Evolutionary conservation across 768 basidiomycete species (phyloP).

Genomic region (Phaffia australis): DNA sequence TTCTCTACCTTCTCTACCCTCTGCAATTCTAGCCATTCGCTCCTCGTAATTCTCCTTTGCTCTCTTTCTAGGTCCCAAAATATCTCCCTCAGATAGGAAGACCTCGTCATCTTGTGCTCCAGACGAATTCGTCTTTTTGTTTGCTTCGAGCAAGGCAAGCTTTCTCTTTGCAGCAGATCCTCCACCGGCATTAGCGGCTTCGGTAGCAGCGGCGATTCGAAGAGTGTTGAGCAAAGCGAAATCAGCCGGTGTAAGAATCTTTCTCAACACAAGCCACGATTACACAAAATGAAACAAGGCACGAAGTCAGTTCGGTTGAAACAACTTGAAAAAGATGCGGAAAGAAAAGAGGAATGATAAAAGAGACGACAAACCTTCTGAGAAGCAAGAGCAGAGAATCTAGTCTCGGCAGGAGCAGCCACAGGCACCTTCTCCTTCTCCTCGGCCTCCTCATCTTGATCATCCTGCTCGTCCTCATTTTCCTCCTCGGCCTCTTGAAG

Average conservation of each 20-base stretch:
- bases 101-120: conserved; percentile 43
- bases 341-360: not conserved
- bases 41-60: conserved; percentile 86
- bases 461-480: not conserved
- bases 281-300: not conserved
- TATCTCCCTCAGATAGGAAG: conserved; percentile 81
- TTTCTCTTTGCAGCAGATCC: conserved; percentile 75
- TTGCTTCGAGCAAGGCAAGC: conserved; percentile 64
- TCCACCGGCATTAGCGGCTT: conserved; percentile 57
- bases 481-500: conserved; percentile 2
- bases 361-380: conserved; percentile 12
- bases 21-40: conserved; percentile 78
- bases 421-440: conserved; percentile 5
- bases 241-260: conserved; percentile 97
- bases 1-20: conserved; percentile 87
- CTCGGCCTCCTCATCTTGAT: conserved; percentile 1
- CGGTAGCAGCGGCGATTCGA: conserved; percentile 62
- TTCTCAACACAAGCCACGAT: not conserved
- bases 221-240: conserved; percentile 85
- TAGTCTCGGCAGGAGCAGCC: conserved; percentile 1
- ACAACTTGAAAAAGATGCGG: not conserved
- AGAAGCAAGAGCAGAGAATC: conserved; percentile 19
- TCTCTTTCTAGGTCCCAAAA: conserved; percentile 88
- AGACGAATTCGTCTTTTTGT: conserved; percentile 46
- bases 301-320: not conserved